Conservation (phyloP, 345 rosid genomes). For the Lagerstroemia speciosa region DNA sequence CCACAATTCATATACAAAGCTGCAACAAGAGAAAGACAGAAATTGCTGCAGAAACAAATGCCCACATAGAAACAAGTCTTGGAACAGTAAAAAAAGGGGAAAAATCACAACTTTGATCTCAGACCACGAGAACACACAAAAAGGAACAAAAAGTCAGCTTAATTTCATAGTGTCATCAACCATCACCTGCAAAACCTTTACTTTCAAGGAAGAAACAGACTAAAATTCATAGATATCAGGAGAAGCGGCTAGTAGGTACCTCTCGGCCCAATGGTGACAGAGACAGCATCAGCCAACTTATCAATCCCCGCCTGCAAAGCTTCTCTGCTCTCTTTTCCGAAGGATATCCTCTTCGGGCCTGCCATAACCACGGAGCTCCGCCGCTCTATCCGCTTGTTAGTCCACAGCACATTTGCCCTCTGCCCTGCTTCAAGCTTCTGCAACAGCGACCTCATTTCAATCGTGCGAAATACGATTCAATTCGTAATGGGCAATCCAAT, state of each 20-base stretch:
- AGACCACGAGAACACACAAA: not conserved
- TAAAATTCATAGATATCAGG: not conserved
- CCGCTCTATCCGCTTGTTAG: conserved; percentile 7
- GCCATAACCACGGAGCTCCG: conserved; percentile 47
- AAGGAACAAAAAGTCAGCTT: not conserved
- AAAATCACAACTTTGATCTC: conserved; percentile 2
- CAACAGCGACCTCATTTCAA: not conserved
- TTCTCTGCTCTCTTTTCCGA: conserved; percentile 60
- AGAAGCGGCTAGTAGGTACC: conserved; percentile 22
- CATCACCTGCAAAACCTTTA: not conserved
- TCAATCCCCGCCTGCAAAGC: conserved; percentile 78
- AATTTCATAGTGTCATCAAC: not conserved
- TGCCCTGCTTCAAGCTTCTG: conserved; percentile 16
- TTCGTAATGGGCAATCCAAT: not conserved
- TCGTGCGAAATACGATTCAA: not conserved
- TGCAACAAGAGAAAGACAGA: not conserved
- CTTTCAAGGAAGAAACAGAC: not conserved
- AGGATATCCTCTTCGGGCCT: conserved; percentile 59
- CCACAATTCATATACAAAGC: too few relatives aligned
- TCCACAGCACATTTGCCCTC: conserved; percentile 14
- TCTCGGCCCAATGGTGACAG: conserved; percentile 76
- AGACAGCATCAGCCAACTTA: conserved; percentile 83
- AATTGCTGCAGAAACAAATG: not conserved
- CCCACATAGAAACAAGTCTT: not conserved
- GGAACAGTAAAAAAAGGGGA: not conserved